Evolutionary conservation across 2,329 filamentous ascomycete genomes (phyloP).

Genomic region (Pyricularia pennisetigena): DNA sequence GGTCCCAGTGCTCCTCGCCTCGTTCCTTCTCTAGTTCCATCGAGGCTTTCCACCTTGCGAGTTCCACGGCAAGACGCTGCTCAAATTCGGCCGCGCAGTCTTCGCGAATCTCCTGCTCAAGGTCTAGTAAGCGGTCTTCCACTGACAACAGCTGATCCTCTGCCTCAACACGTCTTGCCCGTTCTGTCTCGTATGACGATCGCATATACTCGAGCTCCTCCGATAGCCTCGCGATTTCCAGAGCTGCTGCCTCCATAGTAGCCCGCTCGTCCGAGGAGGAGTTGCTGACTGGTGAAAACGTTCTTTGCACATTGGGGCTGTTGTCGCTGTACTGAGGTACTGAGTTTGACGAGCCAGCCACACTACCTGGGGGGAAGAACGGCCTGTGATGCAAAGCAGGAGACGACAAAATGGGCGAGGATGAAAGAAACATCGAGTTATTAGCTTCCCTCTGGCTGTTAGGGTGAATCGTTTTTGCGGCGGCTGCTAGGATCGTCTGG

Average conservation of each 20-base stretch:
- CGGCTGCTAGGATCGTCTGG: constrained; percentile 49
- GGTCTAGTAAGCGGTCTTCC: constrained; percentile 52
- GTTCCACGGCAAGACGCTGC: constrained; percentile 60
- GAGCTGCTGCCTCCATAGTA: constrained; percentile 72
- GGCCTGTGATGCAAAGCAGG: constrained; percentile 25
- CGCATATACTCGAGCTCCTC: constrained; percentile 70
- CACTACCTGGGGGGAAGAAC: constrained; percentile 27
- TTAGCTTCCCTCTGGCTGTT: background rate
- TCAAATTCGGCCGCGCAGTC: constrained; percentile 88
- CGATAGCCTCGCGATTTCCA: constrained; percentile 71
- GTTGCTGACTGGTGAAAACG: constrained; percentile 27
- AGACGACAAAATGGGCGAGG: background rate
- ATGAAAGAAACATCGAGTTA: constrained; percentile 5
- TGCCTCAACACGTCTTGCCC: constrained; percentile 56
- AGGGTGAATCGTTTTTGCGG: constrained; percentile 9
- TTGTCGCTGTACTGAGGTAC: constrained; percentile 9
- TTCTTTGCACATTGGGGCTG: constrained; percentile 20
- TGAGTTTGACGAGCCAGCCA: constrained; percentile 12
- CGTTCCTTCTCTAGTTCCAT: constrained; percentile 71
- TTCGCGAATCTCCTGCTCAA: constrained; percentile 80
- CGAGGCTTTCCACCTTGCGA: constrained; percentile 69
- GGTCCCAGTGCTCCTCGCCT: constrained; percentile 76
- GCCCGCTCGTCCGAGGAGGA: constrained; percentile 41
- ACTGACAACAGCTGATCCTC: constrained; percentile 65
- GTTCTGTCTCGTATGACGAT: constrained; percentile 59